Conservation (phyloP, 2,329 filamentous ascomycete species). For the Aspergillus novoparasiticus region DNA sequence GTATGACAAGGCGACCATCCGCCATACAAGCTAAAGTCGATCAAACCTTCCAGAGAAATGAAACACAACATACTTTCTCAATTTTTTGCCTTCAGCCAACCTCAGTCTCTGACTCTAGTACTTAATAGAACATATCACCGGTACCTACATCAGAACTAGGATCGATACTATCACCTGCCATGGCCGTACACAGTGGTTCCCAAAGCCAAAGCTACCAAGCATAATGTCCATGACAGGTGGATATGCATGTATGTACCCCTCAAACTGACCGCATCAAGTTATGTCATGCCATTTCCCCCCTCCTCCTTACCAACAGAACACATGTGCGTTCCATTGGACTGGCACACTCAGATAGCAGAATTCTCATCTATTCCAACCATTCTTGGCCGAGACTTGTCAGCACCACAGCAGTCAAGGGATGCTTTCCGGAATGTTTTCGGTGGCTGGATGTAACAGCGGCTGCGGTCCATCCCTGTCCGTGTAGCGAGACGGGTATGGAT, state of each 20-base stretch:
- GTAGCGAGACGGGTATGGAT: background rate
- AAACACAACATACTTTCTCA: background rate
- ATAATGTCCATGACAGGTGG: background rate
- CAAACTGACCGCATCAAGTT: background rate
- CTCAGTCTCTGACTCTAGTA: background rate
- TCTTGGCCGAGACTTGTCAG: background rate
- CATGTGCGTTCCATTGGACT: background rate
- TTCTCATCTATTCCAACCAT: background rate
- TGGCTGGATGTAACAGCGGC: background rate
- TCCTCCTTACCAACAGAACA: background rate
- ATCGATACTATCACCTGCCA: background rate
- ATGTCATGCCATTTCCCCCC: background rate
- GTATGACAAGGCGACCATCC: too few species aligned
- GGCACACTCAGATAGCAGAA: background rate
- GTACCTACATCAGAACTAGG: background rate
- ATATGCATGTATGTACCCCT: background rate
- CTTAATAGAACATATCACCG: background rate
- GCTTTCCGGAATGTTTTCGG: constrained; percentile 1
- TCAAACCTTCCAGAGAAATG: background rate
- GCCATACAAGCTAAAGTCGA: background rate
- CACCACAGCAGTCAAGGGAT: background rate
- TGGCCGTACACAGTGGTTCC: background rate
- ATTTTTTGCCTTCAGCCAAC: background rate
- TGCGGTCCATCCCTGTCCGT: background rate
- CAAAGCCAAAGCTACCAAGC: background rate